Base-by-base conservation (phyloP, 2,329 filamentous ascomycete genomes). In the Cytospora piceae region DNA sequence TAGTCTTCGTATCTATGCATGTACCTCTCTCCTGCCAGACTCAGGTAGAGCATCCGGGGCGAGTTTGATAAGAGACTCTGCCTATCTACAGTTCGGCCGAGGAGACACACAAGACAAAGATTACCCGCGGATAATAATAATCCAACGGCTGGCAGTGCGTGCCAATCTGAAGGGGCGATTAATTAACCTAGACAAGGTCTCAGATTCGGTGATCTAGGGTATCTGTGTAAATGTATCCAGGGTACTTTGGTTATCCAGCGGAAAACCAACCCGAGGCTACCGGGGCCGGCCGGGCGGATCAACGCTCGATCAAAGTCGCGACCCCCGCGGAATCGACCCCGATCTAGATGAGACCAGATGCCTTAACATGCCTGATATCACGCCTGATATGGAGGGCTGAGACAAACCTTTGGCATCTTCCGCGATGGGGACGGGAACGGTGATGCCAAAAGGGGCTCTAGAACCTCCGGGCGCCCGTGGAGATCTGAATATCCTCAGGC, bases 321-420 rank as follows among this genome's bases (percentile, higher is more conserved):
- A 42, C n/a, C 61, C 61, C 58, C 62, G 51, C 37, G 54, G 24
- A 66, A 66, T 66, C 60, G 56, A n/a, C 56, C 60, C 24, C 58
- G 57, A 58, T 55, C 61, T 58, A 65, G 60, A 59, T 59, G 51
- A 57, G 65, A 49, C 62, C 54, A 61, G 62, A 42, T 59, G 24
- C 27, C 49, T 22, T 22, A 37, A 14, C 12, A 37, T 37, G 34
- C 11, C 32, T 34, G 27, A 29, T 29, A n/a, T 46, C 12, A 37
- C 14, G 34, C 11, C 32, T 34, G 27, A 29, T 29, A n/a, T 46
- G 46, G 46, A 49, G n/a, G 46, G 46, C 46, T 49, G 46, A 49
- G 46, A 49, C 46, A 49, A 7, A 29, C 42, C 22, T n/a, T 46
- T 53, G 24, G 31, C 31, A 24, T 58, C 11, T 39, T 53, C 37